Base-by-base conservation (phyloP, 2,329 filamentous ascomycete species). In the Mycogone perniciosa region DNA sequence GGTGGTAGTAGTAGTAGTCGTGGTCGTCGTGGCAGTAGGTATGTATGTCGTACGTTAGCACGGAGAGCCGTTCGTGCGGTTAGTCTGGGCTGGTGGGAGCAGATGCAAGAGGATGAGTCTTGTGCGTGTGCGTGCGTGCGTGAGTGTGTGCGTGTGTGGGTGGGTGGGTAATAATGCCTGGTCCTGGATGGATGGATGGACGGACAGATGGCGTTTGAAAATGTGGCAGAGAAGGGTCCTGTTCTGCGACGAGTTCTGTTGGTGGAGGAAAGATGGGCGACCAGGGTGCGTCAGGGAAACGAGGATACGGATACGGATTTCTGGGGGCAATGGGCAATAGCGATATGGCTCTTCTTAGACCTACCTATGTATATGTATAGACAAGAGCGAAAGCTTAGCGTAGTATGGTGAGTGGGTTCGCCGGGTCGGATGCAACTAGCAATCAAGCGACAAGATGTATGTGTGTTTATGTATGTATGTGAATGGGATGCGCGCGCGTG, bases 401-500 rank as follows among this genome's bases (percentile, higher is more conserved):
- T 38, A 11, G 35, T 38, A 38, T 38, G 11, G 35, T n/a, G 3
- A n/a, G 35, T 38, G 35, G 6, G 35, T 38, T 6, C 20, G 35
- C 13, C 20, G 20, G 20, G 20, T 20, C 20, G 20, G 20, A 20
- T 20, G 20, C 20, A 20, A 20, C 20, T 20, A 20, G 20, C 20
- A 20, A 20, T 20, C 20, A 20, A 20, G 20, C 20, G 20, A 20
- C 20, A 20, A 20, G 20, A 20, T 38, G 9, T 38, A 10, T 38
- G 10, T 38, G 35, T 56, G 52, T n/a, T n/a, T 59, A 54, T 54
- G 56, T 57, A 57, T 58, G 54, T 41, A 42, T 20, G 40, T 29
- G 47, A 51, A 50, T 51, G 51, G 35, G 41, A 35, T 38, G 20
- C 20, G 20, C 20, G 20, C 20, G 20, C 20, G 20, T 20, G 20